Evolutionary conservation across 2,329 filamentous ascomycete genomes (phyloP), one percentile per base, ranked within the genome.

Genomic region (Cytospora piceae): DNA sequence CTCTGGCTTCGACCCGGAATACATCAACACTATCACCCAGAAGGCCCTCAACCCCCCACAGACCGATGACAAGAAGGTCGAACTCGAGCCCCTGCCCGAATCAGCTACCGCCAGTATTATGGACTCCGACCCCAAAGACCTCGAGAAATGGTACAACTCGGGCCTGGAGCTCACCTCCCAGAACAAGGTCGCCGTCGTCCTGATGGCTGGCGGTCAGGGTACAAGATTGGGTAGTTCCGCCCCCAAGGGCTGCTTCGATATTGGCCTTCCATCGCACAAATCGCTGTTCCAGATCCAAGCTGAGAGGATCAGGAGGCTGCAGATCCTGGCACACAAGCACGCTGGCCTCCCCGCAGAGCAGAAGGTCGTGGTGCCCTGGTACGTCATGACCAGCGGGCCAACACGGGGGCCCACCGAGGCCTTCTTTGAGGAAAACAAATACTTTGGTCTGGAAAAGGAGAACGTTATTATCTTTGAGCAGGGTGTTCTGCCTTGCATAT

Each of bases 371-470:
- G 89, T 98, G 52, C 95, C 95, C 15, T 99, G 95, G 95, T 99
- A 99, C 80, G 93, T 99, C 78, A 99, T 99, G 95, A 99, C 95
- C 73, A 97, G 93, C 74, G 95, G 95, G 5, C 95, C 95, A 55
- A 99, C 95, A 9, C 87, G 94, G 71, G 88, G 87, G 68, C 92
- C 94, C 51, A 99, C 95, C n/a, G 91, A 97, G 82, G 83, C 90
- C 68, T 99, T 95, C 83, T 98, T 99, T 79, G 81, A 91, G 76
- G 85, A 96, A 78, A 85, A 98, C 82, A 86, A 87, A 65, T 98
- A 93, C 83, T 99, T 99, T 77, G 95, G 95, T 7, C 81, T 99
- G 67, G 85, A 90, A 71, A 86, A 91, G 79, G 88, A 90, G 77
- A 95, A 99, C 75, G 90, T 99, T 68, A 80, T 90, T 71, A 91